phyloP scores from a whole-genome alignment of 495 filamentous ascomycete genomes.

The Entonaema liquescens region DNA sequence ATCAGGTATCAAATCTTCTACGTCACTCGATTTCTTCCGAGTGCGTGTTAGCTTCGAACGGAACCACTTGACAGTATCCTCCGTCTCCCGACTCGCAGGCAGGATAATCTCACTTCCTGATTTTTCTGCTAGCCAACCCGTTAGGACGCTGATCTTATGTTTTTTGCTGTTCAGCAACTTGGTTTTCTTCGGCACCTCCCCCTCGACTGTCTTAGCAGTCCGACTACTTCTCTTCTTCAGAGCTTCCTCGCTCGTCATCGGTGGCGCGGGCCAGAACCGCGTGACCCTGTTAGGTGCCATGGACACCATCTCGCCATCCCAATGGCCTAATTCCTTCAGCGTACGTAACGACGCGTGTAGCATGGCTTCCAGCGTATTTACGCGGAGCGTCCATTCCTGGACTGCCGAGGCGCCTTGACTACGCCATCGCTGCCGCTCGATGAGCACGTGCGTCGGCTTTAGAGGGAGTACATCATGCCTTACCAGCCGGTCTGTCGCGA shows the following conservation, averaged over 20 bases:
- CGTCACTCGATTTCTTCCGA: constrained; percentile 40
- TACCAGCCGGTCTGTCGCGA: constrained; percentile 70
- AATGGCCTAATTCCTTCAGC: constrained; percentile 55
- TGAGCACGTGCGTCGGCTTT: constrained; percentile 73
- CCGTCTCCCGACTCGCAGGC: constrained; percentile 48
- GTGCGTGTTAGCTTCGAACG: constrained; percentile 52
- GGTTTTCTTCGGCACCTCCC: constrained; percentile 34
- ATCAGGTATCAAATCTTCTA: constrained; percentile 23
- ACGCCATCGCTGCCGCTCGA: constrained; percentile 74
- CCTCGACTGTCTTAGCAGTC: neutral
- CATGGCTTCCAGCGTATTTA: constrained; percentile 92
- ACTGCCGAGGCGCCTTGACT: constrained; percentile 69
- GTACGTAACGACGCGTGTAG: constrained; percentile 78
- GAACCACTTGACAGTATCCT: constrained; percentile 56
- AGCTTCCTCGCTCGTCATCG: constrained; percentile 13
- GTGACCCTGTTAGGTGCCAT: constrained; percentile 54
- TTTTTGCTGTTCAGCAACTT: constrained; percentile 60
- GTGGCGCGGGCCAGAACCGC: constrained; percentile 45
- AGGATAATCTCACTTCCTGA: constrained; percentile 39
- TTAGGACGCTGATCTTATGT: constrained; percentile 72
- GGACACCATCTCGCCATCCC: constrained; percentile 48
- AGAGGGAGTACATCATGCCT: constrained; percentile 51
- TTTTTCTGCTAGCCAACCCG: constrained; percentile 58
- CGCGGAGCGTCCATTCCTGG: constrained; percentile 88
- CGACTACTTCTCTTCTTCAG: neutral